These are phyloP conservation scores for Diutina rugosa DNA, from an alignment of 1,139 yeast species.

Conservation along the genomic window DNA sequence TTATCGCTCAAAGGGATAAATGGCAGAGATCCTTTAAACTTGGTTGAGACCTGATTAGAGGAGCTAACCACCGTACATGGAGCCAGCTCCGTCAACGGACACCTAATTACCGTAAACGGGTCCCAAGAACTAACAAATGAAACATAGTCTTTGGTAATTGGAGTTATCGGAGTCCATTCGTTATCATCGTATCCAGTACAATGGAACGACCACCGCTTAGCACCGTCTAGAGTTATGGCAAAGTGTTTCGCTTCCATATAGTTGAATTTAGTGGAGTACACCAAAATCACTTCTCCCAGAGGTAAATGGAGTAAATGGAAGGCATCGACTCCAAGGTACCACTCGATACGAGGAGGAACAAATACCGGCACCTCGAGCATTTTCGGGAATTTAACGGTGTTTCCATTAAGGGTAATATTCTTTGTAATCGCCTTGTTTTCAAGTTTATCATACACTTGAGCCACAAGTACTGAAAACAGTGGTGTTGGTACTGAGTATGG, in stretches of 20 bases:
- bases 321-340: background rate
- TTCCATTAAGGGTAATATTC: background rate
- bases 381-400: background rate
- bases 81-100: background rate
- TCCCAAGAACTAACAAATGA: background rate
- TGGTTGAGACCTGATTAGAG: background rate
- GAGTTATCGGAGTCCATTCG: background rate
- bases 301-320: background rate
- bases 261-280: background rate
- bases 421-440: background rate
- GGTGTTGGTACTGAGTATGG: background rate
- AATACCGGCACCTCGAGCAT: background rate
- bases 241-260: background rate
- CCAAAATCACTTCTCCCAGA: background rate
- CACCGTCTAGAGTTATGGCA: background rate
- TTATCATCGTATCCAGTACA: background rate
- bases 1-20: too few relatives aligned
- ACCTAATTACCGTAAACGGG: background rate
- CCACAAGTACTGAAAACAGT: background rate
- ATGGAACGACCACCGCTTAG: background rate
- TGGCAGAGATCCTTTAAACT: background rate
- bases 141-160: background rate
- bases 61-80: background rate
- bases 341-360: background rate
- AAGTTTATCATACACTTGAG: background rate